Percentiles rank a stretch among this genome's conserved stretches.
These are phyloP conservation scores for Garcia nutans DNA, from an alignment of 345 rosid genomes.

Conservation along the genomic window DNA sequence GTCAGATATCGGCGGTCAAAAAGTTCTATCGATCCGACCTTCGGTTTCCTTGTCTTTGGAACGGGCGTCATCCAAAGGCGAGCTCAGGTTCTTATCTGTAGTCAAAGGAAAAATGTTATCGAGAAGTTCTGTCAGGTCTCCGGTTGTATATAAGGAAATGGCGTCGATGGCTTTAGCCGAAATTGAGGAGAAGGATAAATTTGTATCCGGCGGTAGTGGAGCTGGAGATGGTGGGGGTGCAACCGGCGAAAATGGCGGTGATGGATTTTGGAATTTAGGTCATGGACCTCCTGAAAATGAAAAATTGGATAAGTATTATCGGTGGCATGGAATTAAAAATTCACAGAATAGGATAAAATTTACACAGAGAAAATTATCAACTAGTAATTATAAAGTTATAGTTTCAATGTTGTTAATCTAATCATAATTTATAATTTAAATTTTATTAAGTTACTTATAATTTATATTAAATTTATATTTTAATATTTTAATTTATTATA, in stretches of 20 bases:
- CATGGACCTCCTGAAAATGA: conserved; percentile 25
- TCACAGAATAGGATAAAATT: no score
- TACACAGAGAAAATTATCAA: no score
- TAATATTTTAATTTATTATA: no score
- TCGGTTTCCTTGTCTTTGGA: conserved; percentile 24
- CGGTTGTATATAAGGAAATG: conserved; percentile 8
- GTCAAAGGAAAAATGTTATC: conserved; percentile 13
- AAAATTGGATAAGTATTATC: conserved; percentile 42
- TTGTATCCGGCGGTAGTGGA: background rate
- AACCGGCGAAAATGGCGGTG: conserved; percentile 22
- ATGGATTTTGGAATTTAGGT: conserved; percentile 22
- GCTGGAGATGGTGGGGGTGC: conserved; percentile 15
- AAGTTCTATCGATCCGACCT: conserved; percentile 16
- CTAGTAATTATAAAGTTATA: no score
- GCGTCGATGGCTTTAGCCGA: conserved; percentile 7
- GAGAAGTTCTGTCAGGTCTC: background rate
- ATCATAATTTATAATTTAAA: no score
- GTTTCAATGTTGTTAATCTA: no score
- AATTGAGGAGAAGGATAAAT: background rate
- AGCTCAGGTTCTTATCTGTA: conserved; percentile 22
- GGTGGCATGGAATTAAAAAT: no score
- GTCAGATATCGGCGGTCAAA: conserved; percentile 5
- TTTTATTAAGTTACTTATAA: no score
- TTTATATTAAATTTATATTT: no score
- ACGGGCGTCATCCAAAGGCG: conserved; percentile 30